Evolutionary conservation across 73 alveolate genomes (phyloP), one percentile per base, ranked within the genome.

Genomic region (Paramecium octaurelia): DNA sequence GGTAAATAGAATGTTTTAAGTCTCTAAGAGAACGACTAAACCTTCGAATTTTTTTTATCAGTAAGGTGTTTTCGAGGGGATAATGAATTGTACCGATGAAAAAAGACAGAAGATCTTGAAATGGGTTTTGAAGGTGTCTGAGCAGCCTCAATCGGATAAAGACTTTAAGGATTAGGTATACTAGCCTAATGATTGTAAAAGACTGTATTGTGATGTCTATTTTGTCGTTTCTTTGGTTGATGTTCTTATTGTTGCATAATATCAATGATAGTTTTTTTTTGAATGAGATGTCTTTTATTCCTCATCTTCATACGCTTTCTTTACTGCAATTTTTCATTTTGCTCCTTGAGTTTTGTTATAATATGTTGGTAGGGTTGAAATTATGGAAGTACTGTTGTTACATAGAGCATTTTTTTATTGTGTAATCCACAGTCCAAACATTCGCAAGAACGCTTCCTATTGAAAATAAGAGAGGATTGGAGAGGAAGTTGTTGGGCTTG

Each of bases 281-380:
- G 8, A 5, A 73, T 73, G 1, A 36, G 18, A 73, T 73, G 87
- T 40, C 87, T 73, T 73, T 38, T 73, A 35, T 73, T 73, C 5
- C 87, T 73, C 68, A 73, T n/a, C 31, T 73, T 73, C 29, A 73
- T 73, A 16, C 46, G 87, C 40, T 73, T 73, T 73, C 59, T 34
- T 73, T 73, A 73, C 10, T 36, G 7, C 14, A 73, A 21, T 73
- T n/a, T 73, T n/a, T 40, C 60, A 5, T 73, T 36, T 36, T 34
- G 38, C 35, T 73, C 87, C 11, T 38, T 34, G 9, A 34, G 59
- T 40, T 73, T 36, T 12, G 34, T 36, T 12, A 36, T 40, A 18
- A 73, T 31, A 73, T 73, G 87, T 12, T 73, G 59, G 35, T 73
- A 73, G 57, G 87, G 87, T 21, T 34, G 57, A 40, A 73, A 73